A percentile compares a stretch with the other conserved stretches of the same genome.
These are phyloP conservation scores for Ceratocystis destructans DNA, from an alignment of 2,329 filamentous ascomycete genomes.

Conservation along the genomic window DNA sequence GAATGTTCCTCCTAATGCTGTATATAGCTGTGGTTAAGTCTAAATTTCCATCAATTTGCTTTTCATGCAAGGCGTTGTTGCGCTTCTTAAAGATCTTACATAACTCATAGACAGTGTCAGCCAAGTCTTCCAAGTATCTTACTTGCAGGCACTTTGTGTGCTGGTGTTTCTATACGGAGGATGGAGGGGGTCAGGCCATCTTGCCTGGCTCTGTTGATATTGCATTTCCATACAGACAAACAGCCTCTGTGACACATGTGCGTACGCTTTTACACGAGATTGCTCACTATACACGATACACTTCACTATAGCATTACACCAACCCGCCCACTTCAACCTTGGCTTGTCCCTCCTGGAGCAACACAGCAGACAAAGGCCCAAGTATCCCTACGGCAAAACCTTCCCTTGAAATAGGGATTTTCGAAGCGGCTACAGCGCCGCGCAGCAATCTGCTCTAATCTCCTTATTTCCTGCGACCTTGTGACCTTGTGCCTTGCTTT, in stretches of 20 bases:
- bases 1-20: no score
- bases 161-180: background rate
- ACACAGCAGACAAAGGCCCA: background rate
- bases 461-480: background rate
- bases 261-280: background rate
- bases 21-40: background rate
- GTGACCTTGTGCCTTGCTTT: background rate
- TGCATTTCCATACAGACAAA: no score
- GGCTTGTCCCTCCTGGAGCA: background rate
- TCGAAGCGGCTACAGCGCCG: background rate
- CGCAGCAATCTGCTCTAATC: background rate
- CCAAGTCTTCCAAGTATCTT: slow-evolving; percentile 8
- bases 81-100: slow-evolving; percentile 4
- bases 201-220: no score
- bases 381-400: background rate
- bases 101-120: background rate
- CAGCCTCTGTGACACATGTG: no score
- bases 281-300: background rate
- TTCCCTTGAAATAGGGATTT: slow-evolving; percentile 6
- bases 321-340: no score
- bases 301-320: background rate
- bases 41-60: background rate
- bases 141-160: background rate
- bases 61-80: slow-evolving; percentile 6
- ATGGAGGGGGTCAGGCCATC: no score